Conservation (phyloP, 1,284 basidiomycete species). For the Coniophora puteana region DNA sequence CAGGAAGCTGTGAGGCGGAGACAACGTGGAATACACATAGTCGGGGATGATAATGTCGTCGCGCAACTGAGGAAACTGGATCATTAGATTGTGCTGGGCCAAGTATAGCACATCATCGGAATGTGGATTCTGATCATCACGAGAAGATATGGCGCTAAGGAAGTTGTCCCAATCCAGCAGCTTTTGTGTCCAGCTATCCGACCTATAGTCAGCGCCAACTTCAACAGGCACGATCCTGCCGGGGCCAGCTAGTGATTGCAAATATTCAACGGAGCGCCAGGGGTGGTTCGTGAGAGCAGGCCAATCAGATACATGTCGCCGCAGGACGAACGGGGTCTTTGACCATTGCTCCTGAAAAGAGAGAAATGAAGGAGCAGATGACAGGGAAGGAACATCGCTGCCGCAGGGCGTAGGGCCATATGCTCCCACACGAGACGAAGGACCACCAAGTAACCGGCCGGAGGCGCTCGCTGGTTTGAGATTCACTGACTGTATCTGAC, state of each 20-base stretch:
- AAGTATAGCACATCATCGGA: slow-evolving; percentile 62
- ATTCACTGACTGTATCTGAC: slow-evolving; percentile 34
- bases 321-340: slow-evolving; percentile 70
- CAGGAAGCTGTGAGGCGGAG: slow-evolving; percentile 40
- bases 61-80: slow-evolving; percentile 78
- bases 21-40: slow-evolving; percentile 76
- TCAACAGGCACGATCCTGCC: slow-evolving; percentile 91
- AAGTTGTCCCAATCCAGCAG: slow-evolving; percentile 82
- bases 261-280: slow-evolving; percentile 71
- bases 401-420: slow-evolving; percentile 16
- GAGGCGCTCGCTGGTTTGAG: slow-evolving; percentile 12
- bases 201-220: slow-evolving; percentile 82
- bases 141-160: slow-evolving; percentile 49
- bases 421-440: slow-evolving; percentile 14
- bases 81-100: slow-evolving; percentile 85
- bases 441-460: slow-evolving; percentile 11
- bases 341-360: slow-evolving; percentile 44
- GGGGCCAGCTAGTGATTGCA: slow-evolving; percentile 64
- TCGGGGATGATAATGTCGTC: slow-evolving; percentile 82
- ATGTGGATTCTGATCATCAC: slow-evolving; percentile 19
- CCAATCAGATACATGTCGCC: slow-evolving; percentile 59
- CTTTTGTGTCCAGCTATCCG: slow-evolving; percentile 78
- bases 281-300: slow-evolving; percentile 63
- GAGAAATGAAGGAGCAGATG: slow-evolving; percentile 50
- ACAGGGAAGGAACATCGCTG: slow-evolving; percentile 33